Evolutionary conservation across 1,139 yeast genomes (phyloP), one percentile per base, ranked within the genome.

Genomic region (Komagataea norvegica): DNA sequence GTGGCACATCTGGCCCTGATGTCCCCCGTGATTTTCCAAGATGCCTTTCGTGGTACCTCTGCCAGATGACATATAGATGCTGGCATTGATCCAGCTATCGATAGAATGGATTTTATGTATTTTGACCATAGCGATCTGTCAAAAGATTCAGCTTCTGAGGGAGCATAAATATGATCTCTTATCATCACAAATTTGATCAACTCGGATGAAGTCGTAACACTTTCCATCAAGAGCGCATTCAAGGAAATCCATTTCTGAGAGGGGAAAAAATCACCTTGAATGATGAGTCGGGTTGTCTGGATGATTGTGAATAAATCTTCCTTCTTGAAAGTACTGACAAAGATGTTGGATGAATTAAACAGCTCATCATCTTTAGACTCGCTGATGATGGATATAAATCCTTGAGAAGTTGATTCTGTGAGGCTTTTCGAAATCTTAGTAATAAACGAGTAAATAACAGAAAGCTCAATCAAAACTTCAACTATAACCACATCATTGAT

Each of bases 21-120:
- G 49, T 76, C 79, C 10, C 78, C 79, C 1, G 88, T 72, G 33
- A 86, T 74, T 41, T 68, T 68, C 60, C 64, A 66, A 48, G 88
- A 77, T 1, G 89, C 89, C 50, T 78, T 79, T 55, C 81, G 71
- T 34, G 93, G 88, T 38, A 84, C 78, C 33, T 77, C 80, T 3
- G 87, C 73, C 40, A 82, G 64, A 49, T 78, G 83, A 49, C 79
- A 83, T 39, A 74, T 62, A 0, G 84, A 64, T 11, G 77, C 77
- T 1, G 84, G 81, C 45, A 74, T 71, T 16, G 75, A 62, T 2
- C 76, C 68, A 4, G 77, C 71, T 39, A 62, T 56, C 2, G 58
- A 46, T 20, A 84, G 67, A 31, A 81, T 62, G 10, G 77, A 68
- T 48, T 72, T 73, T 45, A 85, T 58, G 52, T 77, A 83, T 46